A percentile compares a stretch with the other conserved stretches of the same genome.
Evolutionary conservation across 2,329 filamentous ascomycete genomes (phyloP).

Genomic region (Colletotrichum coccodes): DNA sequence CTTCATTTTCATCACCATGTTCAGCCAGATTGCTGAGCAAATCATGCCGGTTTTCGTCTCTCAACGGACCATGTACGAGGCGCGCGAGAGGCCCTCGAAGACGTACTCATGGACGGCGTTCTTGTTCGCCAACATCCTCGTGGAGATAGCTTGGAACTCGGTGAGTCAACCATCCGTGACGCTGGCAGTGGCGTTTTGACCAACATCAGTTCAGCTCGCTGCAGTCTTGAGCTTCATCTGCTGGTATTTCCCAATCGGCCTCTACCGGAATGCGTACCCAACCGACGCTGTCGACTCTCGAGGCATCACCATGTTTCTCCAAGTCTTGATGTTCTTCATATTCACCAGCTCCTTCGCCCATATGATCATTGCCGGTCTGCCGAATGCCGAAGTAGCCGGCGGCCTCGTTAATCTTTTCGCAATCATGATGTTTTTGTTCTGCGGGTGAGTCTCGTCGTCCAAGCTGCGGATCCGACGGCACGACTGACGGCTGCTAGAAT

Average conservation of each 20-base stretch:
- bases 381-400: constrained; percentile 70
- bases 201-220: background rate
- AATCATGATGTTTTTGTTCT: constrained; percentile 72
- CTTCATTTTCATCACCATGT: constrained; percentile 78
- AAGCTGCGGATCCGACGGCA: too few relatives aligned
- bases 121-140: constrained; percentile 67
- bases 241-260: constrained; percentile 76
- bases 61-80: constrained; percentile 76
- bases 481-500: constrained; percentile 22
- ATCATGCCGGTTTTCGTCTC: constrained; percentile 78
- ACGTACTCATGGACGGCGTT: constrained; percentile 77
- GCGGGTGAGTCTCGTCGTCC: constrained; percentile 38
- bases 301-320: constrained; percentile 71
- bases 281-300: constrained; percentile 58
- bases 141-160: constrained; percentile 76
- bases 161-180: constrained; percentile 51
- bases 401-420: constrained; percentile 73
- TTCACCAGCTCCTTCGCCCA: constrained; percentile 74
- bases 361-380: constrained; percentile 71
- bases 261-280: constrained; percentile 66
- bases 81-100: constrained; percentile 73
- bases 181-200: background rate
- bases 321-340: constrained; percentile 71
- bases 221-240: constrained; percentile 70
- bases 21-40: constrained; percentile 72